Percentiles rank a stretch among this genome's conserved stretches.
Evolutionary conservation across 495 filamentous ascomycete species (phyloP).

Genomic region (Aspergillus sparsus): DNA sequence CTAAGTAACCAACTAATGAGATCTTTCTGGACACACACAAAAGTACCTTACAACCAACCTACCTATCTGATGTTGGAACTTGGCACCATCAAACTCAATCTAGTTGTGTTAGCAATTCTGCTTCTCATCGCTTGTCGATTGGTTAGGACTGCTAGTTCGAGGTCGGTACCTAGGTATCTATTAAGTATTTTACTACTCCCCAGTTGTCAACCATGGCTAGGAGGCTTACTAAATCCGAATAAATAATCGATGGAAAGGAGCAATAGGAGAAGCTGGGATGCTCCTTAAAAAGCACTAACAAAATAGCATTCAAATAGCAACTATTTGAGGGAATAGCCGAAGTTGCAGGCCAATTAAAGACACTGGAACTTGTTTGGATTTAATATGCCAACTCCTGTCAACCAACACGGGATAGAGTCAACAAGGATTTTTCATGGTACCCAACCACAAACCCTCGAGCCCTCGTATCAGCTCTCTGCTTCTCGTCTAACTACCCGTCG

Average conservation of each 20-base stretch:
- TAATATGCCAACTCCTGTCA: not conserved
- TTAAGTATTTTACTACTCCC: no score
- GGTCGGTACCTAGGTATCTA: no score
- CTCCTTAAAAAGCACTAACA: not conserved
- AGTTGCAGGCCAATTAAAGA: not conserved
- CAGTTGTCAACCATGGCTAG: not conserved
- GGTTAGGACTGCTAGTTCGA: no score
- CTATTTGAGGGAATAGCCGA: not conserved
- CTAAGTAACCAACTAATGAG: not conserved
- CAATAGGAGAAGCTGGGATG: not conserved
- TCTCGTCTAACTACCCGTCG: conserved; percentile 3
- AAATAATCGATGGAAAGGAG: not conserved
- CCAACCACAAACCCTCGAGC: conserved; percentile 3
- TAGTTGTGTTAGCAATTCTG: no score
- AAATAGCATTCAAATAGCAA: not conserved
- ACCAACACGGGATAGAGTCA: conserved; percentile 6
- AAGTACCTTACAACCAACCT: no score
- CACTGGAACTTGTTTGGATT: not conserved
- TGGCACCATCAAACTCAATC: no score
- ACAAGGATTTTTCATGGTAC: conserved; percentile 11
- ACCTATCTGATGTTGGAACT: no score
- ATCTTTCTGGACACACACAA: no score
- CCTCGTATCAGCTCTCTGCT: conserved; percentile 5
- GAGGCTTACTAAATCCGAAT: not conserved
- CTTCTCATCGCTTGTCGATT: no score